Percentiles rank a stretch among this genome's conserved stretches.
These are phyloP conservation scores for Starmerella scarabaei DNA, from an alignment of 805 yeast genomes.

Conservation along the genomic window DNA sequence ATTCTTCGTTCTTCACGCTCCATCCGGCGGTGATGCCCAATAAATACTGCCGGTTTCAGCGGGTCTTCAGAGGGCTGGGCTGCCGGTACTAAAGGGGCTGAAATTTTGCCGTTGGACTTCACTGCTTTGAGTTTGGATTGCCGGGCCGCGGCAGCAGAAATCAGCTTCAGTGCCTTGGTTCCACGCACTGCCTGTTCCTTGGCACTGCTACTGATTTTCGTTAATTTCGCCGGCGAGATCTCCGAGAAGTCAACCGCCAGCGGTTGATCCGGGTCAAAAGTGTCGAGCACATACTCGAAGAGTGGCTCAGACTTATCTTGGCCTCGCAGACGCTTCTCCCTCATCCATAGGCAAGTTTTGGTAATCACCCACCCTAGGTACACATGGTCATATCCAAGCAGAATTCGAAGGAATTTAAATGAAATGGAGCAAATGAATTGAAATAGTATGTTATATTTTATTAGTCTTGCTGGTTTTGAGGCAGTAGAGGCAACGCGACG, in stretches of 20 bases:
- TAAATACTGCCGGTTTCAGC: constrained; percentile 32
- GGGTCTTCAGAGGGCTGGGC: constrained; percentile 30
- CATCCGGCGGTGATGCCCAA: constrained; percentile 43
- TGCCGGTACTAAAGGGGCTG: constrained; percentile 36
- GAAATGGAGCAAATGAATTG: too few relatives aligned
- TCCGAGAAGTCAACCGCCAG: constrained; percentile 5
- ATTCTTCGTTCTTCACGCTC: constrained; percentile 52
- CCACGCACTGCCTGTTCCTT: not conserved
- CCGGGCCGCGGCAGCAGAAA: not conserved
- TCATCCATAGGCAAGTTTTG: constrained; percentile 11
- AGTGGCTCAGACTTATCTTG: constrained; percentile 17
- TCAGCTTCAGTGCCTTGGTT: not conserved
- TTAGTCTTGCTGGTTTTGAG: too few relatives aligned
- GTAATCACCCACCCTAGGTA: not conserved
- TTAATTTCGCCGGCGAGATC: constrained; percentile 3
- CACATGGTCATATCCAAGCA: too few relatives aligned
- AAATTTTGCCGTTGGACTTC: not conserved
- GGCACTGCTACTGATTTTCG: constrained; percentile 1
- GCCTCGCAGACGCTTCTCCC: constrained; percentile 18
- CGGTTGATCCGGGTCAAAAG: constrained; percentile 8
- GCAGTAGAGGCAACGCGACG: too few relatives aligned
- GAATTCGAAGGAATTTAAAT: too few relatives aligned
- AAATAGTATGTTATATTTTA: too few relatives aligned
- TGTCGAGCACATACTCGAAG: constrained; percentile 20
- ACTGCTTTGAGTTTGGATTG: not conserved